Evolutionary conservation across 176 grass and related monocot species (phyloP).

Genomic region (Chrysopogon serrulatus): DNA sequence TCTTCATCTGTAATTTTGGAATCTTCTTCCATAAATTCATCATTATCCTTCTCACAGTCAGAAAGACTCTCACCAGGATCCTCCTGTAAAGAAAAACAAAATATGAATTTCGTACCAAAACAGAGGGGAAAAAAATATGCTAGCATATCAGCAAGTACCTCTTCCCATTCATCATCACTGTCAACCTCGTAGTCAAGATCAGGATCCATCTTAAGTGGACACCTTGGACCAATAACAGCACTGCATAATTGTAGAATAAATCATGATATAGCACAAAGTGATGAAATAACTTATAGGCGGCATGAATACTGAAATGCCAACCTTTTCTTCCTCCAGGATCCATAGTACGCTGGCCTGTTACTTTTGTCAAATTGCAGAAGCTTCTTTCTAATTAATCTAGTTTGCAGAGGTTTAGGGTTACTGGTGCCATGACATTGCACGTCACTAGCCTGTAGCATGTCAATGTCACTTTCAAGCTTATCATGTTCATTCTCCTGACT

Average conservation of each 20-base stretch:
- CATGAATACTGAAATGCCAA: slow-evolving; percentile 24
- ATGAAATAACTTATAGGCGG: neutral
- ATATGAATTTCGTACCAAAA: slow-evolving; percentile 17
- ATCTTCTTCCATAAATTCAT: slow-evolving; percentile 74
- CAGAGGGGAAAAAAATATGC: neutral
- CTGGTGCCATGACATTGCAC: slow-evolving; percentile 12
- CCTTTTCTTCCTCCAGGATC: slow-evolving; percentile 91
- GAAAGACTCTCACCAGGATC: slow-evolving; percentile 99
- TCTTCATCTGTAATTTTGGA: slow-evolving; percentile 68
- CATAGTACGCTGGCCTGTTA: slow-evolving; percentile 92
- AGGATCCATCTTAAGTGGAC: slow-evolving; percentile 86
- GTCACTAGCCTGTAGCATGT: slow-evolving; percentile 38
- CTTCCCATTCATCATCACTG: slow-evolving; percentile 99
- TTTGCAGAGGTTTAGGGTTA: slow-evolving; percentile 12
- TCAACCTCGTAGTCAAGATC: slow-evolving; percentile 92
- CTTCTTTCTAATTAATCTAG: slow-evolving; percentile 44
- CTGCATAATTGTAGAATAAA: slow-evolving; percentile 38
- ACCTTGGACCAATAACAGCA: slow-evolving; percentile 65
- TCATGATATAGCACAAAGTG: slow-evolving; percentile 6
- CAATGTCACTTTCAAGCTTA: slow-evolving; percentile 60
- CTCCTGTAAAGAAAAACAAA: slow-evolving; percentile 56
- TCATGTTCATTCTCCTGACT: slow-evolving; percentile 42
- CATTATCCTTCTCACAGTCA: slow-evolving; percentile 86
- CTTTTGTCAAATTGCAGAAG: slow-evolving; percentile 97
- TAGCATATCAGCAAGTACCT: slow-evolving; percentile 44